These are phyloP conservation scores for Vanrija humicola DNA, from an alignment of 1,284 basidiomycete genomes.

Conservation along the genomic window DNA sequence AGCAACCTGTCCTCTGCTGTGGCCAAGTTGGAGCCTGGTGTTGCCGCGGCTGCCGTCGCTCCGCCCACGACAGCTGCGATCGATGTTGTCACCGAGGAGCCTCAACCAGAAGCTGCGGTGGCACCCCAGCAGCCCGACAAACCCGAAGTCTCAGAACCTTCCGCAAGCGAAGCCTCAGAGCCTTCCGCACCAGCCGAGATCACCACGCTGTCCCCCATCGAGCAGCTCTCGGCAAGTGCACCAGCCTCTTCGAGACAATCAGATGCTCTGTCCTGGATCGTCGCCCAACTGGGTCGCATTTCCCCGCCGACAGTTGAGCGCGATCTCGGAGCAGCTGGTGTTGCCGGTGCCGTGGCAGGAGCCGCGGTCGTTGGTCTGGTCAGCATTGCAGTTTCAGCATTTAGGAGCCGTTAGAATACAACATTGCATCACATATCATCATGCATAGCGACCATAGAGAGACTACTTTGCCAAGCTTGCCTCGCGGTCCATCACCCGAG, in stretches of 20 bases:
- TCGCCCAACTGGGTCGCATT: conserved; percentile 19
- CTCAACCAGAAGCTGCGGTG: not conserved
- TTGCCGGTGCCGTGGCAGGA: conserved; percentile 17
- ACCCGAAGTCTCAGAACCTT: not conserved
- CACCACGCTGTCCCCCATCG: conserved; percentile 4
- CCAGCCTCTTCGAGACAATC: not conserved
- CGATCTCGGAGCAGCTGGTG: conserved; percentile 21
- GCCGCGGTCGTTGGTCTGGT: conserved; percentile 4
- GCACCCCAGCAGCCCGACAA: not conserved
- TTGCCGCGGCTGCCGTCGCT: not conserved
- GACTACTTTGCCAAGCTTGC: conserved; percentile 57
- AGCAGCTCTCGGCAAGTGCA: not conserved
- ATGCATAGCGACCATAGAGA: not conserved
- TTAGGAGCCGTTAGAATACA: not conserved
- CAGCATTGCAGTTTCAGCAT: not conserved
- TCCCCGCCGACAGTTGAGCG: conserved; percentile 25
- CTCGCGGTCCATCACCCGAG: conserved; percentile 81
- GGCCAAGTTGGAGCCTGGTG: conserved; percentile 16
- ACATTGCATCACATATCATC: not conserved
- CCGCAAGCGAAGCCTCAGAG: not conserved
- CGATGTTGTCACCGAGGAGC: not conserved
- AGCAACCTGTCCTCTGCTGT: conserved; percentile 39
- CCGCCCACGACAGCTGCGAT: not conserved
- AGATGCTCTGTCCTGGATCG: conserved; percentile 5
- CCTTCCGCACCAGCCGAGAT: not conserved